Evolutionary conservation across 345 rosid species (phyloP).

Genomic region (Eucalyptus regnans): DNA sequence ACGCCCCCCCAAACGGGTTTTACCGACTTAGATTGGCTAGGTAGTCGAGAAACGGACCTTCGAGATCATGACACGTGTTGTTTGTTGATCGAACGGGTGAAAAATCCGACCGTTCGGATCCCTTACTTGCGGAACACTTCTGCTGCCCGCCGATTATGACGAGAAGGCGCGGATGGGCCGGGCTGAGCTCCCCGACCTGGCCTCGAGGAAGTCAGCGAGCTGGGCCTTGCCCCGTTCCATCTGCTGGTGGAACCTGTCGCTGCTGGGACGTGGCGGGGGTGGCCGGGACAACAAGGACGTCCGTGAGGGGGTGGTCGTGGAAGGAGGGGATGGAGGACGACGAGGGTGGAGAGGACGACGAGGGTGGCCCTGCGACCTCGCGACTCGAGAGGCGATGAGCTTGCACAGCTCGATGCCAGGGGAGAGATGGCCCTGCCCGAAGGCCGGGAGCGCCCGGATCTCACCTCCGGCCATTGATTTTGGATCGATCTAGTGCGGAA

Average conservation of each 20-base stretch:
- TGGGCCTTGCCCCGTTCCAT: neutral
- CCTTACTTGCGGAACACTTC: conserved; percentile 6
- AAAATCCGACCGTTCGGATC: conserved; percentile 5
- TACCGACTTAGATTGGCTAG: too few relatives aligned
- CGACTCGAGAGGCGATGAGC: neutral
- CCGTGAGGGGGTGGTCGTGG: neutral
- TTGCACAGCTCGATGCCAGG: conserved; percentile 18
- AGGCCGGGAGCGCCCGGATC: conserved; percentile 6
- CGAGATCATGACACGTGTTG: too few relatives aligned
- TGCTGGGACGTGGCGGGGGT: neutral
- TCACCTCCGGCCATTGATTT: neutral
- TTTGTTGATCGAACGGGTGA: conserved; percentile 22
- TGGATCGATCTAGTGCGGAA: neutral
- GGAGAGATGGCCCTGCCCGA: conserved; percentile 15
- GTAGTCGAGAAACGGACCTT: too few relatives aligned
- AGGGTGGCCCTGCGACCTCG: neutral
- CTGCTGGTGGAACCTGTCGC: neutral
- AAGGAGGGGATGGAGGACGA: too few relatives aligned
- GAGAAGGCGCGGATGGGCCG: conserved; percentile 15
- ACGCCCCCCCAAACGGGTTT: too few relatives aligned
- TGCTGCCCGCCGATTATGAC: conserved; percentile 15
- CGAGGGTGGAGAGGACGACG: neutral
- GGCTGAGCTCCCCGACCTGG: neutral
- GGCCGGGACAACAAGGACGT: neutral
- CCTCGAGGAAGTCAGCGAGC: neutral